A percentile compares a stretch with the other conserved stretches of the same genome.
phyloP scores from a whole-genome alignment of 2,329 filamentous ascomycete genomes.

The Colletotrichum sp. region DNA sequence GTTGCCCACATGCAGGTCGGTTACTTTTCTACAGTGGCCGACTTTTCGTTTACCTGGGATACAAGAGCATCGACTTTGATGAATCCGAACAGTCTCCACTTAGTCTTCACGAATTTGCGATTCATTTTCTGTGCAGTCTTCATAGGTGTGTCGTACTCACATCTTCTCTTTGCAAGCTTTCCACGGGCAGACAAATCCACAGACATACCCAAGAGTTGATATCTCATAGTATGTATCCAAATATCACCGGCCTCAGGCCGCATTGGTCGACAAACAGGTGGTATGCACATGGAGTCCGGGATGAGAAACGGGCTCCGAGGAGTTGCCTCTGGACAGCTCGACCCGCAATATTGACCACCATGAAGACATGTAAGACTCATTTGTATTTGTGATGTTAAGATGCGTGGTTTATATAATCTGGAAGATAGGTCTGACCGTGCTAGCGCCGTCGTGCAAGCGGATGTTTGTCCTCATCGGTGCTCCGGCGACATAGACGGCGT shows the following conservation, averaged over 20 bases:
- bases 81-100: not conserved
- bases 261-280: fast-evolving
- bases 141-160: not conserved
- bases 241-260: not conserved
- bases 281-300: not conserved
- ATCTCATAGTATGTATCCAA: not conserved
- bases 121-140: not conserved
- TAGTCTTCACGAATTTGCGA: not conserved
- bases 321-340: not conserved
- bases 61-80: not conserved
- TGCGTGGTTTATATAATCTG: not conserved
- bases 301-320: fast-evolving
- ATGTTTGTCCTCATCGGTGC: not conserved
- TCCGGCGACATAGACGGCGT: not conserved
- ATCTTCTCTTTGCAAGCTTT: not conserved
- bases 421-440: not conserved
- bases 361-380: not conserved
- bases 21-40: not conserved
- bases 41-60: not conserved
- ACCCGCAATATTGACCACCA: not conserved
- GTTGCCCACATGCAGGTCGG: not conserved
- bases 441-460: not conserved
- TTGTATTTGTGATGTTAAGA: not conserved
- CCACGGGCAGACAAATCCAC: not conserved
- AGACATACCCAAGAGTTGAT: not conserved